Conservation (phyloP, 2,329 filamentous ascomycete genomes). For the Colletotrichum tofieldiae region DNA sequence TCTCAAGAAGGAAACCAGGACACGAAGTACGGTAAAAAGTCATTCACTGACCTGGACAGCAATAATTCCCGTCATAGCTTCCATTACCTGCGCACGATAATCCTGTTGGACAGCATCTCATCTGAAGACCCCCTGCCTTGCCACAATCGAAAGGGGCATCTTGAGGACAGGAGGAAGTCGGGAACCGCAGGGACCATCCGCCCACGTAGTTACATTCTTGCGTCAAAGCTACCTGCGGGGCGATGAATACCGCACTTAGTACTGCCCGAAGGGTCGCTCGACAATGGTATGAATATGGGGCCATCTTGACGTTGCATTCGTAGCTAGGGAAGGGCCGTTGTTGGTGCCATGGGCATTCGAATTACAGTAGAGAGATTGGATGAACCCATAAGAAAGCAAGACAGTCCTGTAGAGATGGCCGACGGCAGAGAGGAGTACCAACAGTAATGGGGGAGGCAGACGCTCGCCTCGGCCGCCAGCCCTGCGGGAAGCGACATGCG, state of each 20-base stretch:
- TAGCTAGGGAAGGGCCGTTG: neutral
- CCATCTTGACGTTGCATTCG: neutral
- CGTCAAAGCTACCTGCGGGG: neutral
- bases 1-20: no score
- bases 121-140: slow-evolving; percentile 6
- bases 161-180: slow-evolving; percentile 8
- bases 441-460: neutral
- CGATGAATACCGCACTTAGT: neutral
- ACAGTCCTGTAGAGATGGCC: neutral
- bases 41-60: slow-evolving; percentile 6
- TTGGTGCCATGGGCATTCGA: neutral
- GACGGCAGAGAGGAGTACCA: neutral
- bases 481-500: neutral
- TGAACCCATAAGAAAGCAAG: neutral
- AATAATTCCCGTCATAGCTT: slow-evolving; percentile 7
- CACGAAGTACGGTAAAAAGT: no score
- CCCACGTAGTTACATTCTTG: slow-evolving; percentile 6
- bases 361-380: neutral
- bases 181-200: slow-evolving; percentile 15
- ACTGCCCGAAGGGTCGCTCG: no score
- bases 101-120: slow-evolving; percentile 10
- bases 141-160: slow-evolving; percentile 16
- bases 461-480: neutral
- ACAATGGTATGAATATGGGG: neutral
- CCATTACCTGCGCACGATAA: slow-evolving; percentile 9